A percentile compares a stretch with the other conserved stretches of the same genome.
These are phyloP conservation scores for Candida golubevii DNA, from an alignment of 805 yeast genomes.

Conservation along the genomic window DNA sequence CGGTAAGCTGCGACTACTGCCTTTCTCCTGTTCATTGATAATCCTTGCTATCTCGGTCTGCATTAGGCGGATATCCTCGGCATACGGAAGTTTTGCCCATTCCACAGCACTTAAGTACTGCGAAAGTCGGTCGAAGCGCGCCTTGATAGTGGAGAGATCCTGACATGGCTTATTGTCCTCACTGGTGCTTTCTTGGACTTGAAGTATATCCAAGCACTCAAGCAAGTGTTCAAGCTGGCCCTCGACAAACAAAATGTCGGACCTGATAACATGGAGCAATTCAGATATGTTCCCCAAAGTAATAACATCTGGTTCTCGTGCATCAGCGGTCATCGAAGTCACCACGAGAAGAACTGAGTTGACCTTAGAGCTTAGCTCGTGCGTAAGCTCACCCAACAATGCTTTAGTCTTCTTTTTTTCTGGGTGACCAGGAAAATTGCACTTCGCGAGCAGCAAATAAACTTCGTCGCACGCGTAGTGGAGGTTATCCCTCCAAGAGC, in stretches of 20 bases:
- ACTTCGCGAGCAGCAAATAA: background rate
- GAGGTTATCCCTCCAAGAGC: background rate
- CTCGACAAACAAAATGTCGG: background rate
- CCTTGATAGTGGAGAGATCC: background rate
- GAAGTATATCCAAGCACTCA: background rate
- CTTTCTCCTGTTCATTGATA: too few relatives aligned
- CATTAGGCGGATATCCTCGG: background rate
- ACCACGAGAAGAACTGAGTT: constrained; percentile 1
- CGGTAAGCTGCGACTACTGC: too few relatives aligned
- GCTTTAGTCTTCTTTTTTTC: background rate
- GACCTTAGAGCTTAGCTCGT: constrained; percentile 2
- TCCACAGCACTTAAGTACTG: background rate
- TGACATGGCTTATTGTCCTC: too few relatives aligned
- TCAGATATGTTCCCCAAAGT: background rate
- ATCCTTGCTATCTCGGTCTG: too few relatives aligned
- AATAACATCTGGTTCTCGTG: background rate
- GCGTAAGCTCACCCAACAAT: background rate
- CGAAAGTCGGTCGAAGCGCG: background rate
- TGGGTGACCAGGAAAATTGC: background rate
- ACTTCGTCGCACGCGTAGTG: constrained; percentile 1
- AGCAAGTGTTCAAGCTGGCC: background rate
- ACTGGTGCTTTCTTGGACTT: background rate
- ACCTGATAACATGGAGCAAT: background rate
- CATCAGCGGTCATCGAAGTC: background rate
- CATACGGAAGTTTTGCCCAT: background rate